phyloP scores from a whole-genome alignment of 2,329 filamentous ascomycete species.

The Magnaporthiopsis rhizophila region DNA sequence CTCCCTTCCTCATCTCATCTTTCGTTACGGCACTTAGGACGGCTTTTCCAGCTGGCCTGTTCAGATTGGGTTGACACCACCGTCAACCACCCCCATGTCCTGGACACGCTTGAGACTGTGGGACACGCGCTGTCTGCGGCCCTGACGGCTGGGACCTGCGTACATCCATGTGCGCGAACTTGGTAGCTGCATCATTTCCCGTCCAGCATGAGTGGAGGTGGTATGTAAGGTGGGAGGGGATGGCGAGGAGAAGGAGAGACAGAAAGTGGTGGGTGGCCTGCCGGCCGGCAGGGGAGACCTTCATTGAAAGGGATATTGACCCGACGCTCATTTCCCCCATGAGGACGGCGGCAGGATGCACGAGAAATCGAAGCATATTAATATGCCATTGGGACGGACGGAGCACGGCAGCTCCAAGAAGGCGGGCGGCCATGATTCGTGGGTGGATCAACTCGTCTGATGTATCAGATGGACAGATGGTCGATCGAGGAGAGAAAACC shows the following conservation, averaged over 20 bases:
- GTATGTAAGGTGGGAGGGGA: neutral
- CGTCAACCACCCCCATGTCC: neutral
- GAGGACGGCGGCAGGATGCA: neutral
- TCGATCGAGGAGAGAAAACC: neutral
- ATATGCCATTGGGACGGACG: neutral
- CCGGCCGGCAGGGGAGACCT: neutral
- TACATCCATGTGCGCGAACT: neutral
- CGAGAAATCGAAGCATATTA: neutral
- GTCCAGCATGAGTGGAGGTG: neutral
- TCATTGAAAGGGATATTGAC: neutral
- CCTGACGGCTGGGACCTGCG: neutral
- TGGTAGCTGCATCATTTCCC: neutral
- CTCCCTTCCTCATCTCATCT: constrained; percentile 14
- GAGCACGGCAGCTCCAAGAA: neutral
- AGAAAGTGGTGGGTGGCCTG: neutral
- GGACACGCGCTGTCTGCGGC: neutral
- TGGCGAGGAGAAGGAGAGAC: neutral
- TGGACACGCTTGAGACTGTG: neutral
- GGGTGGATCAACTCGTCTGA: neutral
- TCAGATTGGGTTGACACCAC: constrained; percentile 6
- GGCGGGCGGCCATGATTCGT: neutral
- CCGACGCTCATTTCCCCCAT: neutral
- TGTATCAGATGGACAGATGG: neutral
- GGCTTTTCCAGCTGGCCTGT: neutral
- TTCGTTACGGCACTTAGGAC: constrained; percentile 11